Conservation (phyloP, 2,329 filamentous ascomycete genomes). For the Xylariaceae sp. region DNA sequence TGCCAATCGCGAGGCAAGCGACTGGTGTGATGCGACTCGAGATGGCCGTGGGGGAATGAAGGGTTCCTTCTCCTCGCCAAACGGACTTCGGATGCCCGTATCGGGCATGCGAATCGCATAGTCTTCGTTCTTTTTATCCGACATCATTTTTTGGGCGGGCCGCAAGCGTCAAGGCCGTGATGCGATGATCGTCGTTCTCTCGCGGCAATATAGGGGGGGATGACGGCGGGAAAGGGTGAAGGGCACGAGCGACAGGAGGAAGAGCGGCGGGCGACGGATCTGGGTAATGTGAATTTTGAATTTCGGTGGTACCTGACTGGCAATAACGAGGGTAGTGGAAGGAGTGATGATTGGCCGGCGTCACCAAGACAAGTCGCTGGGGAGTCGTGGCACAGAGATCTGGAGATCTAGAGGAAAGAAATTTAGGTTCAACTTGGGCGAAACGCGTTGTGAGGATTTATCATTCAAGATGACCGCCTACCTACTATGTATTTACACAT, state of each 20-base stretch:
- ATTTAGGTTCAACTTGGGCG: constrained; percentile 1
- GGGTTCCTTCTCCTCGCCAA: constrained; percentile 48
- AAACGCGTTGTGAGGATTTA: background rate
- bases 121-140: constrained; percentile 86
- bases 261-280: constrained; percentile 2
- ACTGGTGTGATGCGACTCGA: constrained; percentile 37
- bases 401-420: background rate
- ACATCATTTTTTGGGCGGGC: constrained; percentile 49
- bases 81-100: constrained; percentile 41
- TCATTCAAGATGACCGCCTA: too few species aligned
- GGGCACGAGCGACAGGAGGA: constrained; percentile 4
- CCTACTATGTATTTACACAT: too few species aligned
- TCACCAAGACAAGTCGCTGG: constrained; percentile 11
- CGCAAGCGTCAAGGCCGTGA: background rate
- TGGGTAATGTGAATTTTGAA: background rate
- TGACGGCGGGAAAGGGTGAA: constrained; percentile 2
- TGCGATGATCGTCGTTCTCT: constrained; percentile 4
- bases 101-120: constrained; percentile 67
- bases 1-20: constrained; percentile 35
- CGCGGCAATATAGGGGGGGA: background rate
- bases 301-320: constrained; percentile 2
- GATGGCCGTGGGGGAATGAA: constrained; percentile 38
- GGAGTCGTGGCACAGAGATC: constrained; percentile 9
- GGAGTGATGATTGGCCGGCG: constrained; percentile 9
- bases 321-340: constrained; percentile 2